phyloP scores from a whole-genome alignment of 1,284 basidiomycete genomes.

The Puccinia triticina region DNA sequence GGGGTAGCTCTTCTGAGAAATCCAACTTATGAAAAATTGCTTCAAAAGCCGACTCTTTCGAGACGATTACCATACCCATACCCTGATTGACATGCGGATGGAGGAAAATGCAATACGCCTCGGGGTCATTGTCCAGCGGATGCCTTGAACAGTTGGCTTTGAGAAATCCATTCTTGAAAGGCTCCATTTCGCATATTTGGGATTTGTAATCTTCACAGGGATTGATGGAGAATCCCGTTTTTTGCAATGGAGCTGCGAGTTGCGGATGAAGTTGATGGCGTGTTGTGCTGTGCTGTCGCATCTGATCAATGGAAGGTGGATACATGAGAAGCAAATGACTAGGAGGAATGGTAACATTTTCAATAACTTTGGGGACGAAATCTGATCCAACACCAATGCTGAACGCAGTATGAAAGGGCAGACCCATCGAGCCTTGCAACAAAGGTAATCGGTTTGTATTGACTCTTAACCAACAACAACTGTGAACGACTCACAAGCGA shows the following conservation, averaged over 20 bases:
- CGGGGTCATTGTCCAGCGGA: conserved; percentile 18
- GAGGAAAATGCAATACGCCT: conserved; percentile 31
- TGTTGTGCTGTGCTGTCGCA: background rate
- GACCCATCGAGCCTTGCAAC: background rate
- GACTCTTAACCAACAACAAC: background rate
- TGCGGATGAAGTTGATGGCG: background rate
- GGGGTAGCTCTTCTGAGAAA: conserved; percentile 35
- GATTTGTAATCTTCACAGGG: background rate
- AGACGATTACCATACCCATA: conserved; percentile 32
- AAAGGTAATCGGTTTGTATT: background rate
- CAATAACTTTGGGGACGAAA: background rate
- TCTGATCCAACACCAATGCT: background rate
- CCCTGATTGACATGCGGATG: conserved; percentile 16
- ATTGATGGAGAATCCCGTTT: background rate
- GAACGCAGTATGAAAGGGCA: background rate
- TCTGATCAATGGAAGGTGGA: background rate
- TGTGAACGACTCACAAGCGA: conserved; percentile 2
- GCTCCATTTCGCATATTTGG: background rate
- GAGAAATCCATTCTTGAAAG: conserved; percentile 23
- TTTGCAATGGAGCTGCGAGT: background rate
- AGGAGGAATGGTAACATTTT: conserved; percentile 4
- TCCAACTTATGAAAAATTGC: background rate
- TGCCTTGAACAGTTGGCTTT: conserved; percentile 10
- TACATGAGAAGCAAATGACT: background rate
- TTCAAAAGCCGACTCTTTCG: conserved; percentile 6